Conservation (phyloP, 1,139 yeast species). For the Saccharomyces pastorianus region DNA sequence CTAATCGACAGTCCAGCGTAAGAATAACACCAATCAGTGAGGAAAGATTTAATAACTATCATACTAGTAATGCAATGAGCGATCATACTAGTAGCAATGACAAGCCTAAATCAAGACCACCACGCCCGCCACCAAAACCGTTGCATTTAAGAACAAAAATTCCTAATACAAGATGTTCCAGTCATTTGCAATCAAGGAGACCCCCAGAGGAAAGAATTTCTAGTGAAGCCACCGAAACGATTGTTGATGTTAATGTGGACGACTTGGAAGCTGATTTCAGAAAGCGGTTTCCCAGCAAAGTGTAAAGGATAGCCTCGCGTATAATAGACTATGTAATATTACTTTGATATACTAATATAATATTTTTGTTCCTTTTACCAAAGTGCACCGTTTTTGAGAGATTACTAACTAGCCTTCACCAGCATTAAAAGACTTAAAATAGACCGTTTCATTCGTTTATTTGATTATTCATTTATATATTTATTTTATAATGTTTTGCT, state of each 20-base stretch:
- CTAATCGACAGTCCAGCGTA: not conserved
- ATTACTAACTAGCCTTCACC: too few relatives aligned
- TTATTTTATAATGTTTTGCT: too few relatives aligned
- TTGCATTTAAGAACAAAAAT: slow-evolving; percentile 6
- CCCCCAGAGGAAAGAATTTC: slow-evolving; percentile 3
- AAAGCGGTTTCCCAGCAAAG: slow-evolving; percentile 18
- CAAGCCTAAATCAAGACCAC: not conserved
- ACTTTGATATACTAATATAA: not conserved
- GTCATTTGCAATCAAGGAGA: not conserved
- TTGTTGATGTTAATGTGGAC: slow-evolving; percentile 13
- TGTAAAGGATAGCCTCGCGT: slow-evolving; percentile 2
- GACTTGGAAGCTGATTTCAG: slow-evolving; percentile 16
- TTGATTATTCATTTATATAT: slow-evolving; percentile 18
- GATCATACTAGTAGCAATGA: not conserved
- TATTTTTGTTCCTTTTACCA: not conserved
- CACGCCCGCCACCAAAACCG: slow-evolving; percentile 13
- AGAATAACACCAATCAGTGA: not conserved
- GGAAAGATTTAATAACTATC: not conserved
- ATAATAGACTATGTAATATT: slow-evolving; percentile 1
- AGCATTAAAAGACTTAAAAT: too few relatives aligned
- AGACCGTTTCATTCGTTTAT: too few relatives aligned
- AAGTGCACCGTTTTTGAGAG: too few relatives aligned
- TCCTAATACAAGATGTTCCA: not conserved
- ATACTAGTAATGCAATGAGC: not conserved
- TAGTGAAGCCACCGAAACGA: slow-evolving; percentile 8